A percentile compares a stretch with the other conserved stretches of the same genome.
Evolutionary conservation across 805 yeast genomes (phyloP).

Genomic region (Wickerhamomyces chaumierensis): DNA sequence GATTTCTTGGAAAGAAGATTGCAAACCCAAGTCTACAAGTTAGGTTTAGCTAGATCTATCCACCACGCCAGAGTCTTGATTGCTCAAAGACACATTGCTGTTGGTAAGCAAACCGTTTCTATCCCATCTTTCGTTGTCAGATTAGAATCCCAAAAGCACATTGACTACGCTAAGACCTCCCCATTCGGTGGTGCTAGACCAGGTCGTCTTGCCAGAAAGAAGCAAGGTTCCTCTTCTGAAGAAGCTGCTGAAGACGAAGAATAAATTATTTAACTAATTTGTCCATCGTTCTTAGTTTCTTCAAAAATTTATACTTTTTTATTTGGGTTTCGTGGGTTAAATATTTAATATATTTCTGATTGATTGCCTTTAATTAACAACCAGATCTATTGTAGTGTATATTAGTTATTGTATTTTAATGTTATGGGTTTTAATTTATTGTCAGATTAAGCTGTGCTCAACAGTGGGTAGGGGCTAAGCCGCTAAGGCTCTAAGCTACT

Average conservation of each 20-base stretch:
- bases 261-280: constrained; percentile 29
- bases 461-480: no score
- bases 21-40: constrained; percentile 99
- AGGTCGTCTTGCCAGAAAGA: constrained; percentile 95
- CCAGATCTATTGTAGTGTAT: neutral
- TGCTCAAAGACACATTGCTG: constrained; percentile 98
- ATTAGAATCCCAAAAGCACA: constrained; percentile 99
- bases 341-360: constrained; percentile 1
- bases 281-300: constrained; percentile 2
- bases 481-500: no score
- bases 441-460: no score
- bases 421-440: neutral
- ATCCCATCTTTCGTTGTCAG: constrained; percentile 99
- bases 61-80: constrained; percentile 99
- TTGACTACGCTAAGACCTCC: constrained; percentile 97
- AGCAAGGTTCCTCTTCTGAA: constrained; percentile 34
- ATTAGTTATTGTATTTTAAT: no score
- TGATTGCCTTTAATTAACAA: neutral
- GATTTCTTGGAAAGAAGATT: constrained; percentile 99
- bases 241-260: constrained; percentile 73
- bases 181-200: constrained; percentile 99
- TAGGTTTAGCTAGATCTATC: constrained; percentile 97
- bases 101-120: constrained; percentile 98
- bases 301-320: neutral
- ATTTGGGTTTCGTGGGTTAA: constrained; percentile 2